These are phyloP conservation scores for Calonectria naviculata DNA, from an alignment of 2,329 filamentous ascomycete species.

Conservation along the genomic window DNA sequence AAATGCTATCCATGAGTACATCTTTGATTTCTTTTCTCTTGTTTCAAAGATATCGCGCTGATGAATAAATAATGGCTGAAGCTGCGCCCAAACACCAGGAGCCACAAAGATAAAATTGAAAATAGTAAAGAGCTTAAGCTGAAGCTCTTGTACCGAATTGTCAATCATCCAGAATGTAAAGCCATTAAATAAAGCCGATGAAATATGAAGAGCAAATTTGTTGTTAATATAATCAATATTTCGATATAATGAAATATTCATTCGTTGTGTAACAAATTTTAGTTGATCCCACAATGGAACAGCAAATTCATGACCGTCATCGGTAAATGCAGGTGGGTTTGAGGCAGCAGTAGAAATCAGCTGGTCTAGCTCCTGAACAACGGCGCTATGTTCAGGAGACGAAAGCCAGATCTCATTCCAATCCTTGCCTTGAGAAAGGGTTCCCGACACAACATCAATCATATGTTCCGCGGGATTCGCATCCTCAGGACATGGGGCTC, in stretches of 20 bases:
- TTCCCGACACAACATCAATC: conserved; percentile 70
- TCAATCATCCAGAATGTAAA: conserved; percentile 72
- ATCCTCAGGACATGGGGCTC: conserved; percentile 68
- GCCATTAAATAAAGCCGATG: conserved; percentile 67
- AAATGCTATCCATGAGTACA: conserved; percentile 71
- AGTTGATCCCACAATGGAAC: conserved; percentile 73
- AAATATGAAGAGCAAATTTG: conserved; percentile 68
- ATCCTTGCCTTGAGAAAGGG: conserved; percentile 59
- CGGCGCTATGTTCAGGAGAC: conserved; percentile 67
- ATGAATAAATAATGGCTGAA: conserved; percentile 68
- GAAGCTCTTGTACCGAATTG: conserved; percentile 60
- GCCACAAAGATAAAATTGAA: conserved; percentile 74
- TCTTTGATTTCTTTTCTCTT: conserved; percentile 70
- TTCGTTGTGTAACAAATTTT: conserved; percentile 71
- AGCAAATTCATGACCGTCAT: conserved; percentile 77
- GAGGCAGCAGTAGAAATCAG: conserved; percentile 67
- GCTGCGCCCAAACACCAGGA: conserved; percentile 66
- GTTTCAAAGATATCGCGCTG: conserved; percentile 68
- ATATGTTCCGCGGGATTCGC: conserved; percentile 85
- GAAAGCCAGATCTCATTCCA: conserved; percentile 78
- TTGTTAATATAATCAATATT: conserved; percentile 75
- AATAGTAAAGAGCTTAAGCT: conserved; percentile 67
- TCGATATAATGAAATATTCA: conserved; percentile 71
- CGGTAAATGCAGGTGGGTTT: conserved; percentile 52
- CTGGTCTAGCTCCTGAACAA: conserved; percentile 71